Evolutionary conservation across 305 asterid genomes (phyloP).

Genomic region (Solanum hybrid): DNA sequence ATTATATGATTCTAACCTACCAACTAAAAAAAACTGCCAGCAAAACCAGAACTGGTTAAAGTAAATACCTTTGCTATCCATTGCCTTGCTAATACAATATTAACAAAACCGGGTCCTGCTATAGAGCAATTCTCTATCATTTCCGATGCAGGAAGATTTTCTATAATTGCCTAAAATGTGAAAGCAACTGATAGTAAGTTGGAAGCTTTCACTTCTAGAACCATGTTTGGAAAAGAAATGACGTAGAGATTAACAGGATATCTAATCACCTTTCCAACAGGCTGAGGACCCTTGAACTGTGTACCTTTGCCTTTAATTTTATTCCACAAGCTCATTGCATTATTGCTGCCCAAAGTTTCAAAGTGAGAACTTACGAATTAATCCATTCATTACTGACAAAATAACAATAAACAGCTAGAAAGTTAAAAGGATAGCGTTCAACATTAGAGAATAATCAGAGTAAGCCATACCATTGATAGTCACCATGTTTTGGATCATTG

Average conservation of each 20-base stretch:
- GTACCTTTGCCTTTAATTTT: constrained; percentile 58
- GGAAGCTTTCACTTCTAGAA: background rate
- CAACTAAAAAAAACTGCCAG: background rate
- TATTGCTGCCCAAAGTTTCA: constrained; percentile 47
- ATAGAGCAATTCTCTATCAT: constrained; percentile 52
- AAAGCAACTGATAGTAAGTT: constrained; percentile 6
- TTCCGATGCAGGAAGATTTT: constrained; percentile 67
- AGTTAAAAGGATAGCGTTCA: background rate
- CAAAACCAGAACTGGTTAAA: background rate
- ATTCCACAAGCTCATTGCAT: constrained; percentile 92
- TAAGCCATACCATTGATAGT: constrained; percentile 69
- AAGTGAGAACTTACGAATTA: background rate
- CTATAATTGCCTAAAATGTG: constrained; percentile 54
- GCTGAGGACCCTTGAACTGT: constrained; percentile 59
- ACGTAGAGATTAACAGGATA: background rate
- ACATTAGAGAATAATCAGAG: background rate
- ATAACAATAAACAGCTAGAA: background rate
- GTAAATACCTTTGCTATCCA: constrained; percentile 78
- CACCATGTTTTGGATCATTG: constrained; percentile 66
- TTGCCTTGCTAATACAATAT: constrained; percentile 51
- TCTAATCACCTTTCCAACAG: constrained; percentile 65
- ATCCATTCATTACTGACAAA: background rate
- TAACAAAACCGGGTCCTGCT: constrained; percentile 88
- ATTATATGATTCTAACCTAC: background rate
- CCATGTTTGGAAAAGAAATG: background rate